A percentile compares a stretch with the other conserved stretches of the same genome.
phyloP scores from a whole-genome alignment of 2,329 filamentous ascomycete genomes.

The Knufia petricola region DNA sequence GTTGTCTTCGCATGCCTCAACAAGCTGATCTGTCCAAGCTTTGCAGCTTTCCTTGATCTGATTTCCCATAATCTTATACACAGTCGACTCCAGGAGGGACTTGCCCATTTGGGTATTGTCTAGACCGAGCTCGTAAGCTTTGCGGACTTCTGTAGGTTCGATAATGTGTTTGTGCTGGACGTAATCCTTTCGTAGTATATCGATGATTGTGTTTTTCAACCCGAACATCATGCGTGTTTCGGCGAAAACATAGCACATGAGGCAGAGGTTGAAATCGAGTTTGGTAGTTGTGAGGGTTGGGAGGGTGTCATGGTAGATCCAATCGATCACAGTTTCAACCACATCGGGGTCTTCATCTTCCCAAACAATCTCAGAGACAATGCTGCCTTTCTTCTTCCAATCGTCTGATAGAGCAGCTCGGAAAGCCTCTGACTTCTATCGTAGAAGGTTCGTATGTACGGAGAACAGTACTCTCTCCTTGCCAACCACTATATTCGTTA shows the following conservation, averaged over 20 bases:
- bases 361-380: slow-evolving; percentile 25
- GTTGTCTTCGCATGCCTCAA: neutral
- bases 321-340: slow-evolving; percentile 46
- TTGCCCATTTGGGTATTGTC: neutral
- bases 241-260: neutral
- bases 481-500: slow-evolving; percentile 11
- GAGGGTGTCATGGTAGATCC: slow-evolving; percentile 34
- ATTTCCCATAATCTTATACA: neutral
- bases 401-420: neutral
- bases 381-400: slow-evolving; percentile 24
- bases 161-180: neutral
- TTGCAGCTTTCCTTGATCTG: neutral
- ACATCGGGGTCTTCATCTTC: slow-evolving; percentile 42
- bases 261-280: neutral
- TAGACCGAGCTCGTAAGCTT: neutral
- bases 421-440: slow-evolving; percentile 9
- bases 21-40: neutral
- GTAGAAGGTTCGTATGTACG: slow-evolving; percentile 13
- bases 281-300: neutral
- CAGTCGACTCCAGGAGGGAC: neutral
- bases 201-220: neutral
- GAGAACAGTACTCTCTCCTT: slow-evolving; percentile 5
- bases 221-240: neutral
- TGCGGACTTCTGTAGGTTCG: neutral
- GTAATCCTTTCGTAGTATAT: neutral